Percentiles rank a stretch among this genome's conserved stretches.
Evolutionary conservation across 441 rosid genomes (phyloP).

Genomic region (Omphalea diandra): DNA sequence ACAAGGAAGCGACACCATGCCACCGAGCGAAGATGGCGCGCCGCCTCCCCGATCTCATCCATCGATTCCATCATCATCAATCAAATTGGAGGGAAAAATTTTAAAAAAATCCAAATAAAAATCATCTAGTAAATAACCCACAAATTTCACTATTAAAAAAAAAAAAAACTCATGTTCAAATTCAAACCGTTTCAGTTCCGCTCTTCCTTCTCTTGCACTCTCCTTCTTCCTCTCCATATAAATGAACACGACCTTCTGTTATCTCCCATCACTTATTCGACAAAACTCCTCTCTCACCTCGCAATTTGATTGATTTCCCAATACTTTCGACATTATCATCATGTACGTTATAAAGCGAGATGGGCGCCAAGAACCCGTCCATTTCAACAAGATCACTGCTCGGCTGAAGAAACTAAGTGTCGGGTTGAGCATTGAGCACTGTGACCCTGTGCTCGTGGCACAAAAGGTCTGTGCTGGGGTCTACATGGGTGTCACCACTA

Average conservation of each 20-base stretch:
- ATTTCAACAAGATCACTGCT: slow-evolving; percentile 74
- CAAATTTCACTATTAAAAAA: too few relatives aligned
- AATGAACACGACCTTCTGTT: neutral
- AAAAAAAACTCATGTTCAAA: neutral
- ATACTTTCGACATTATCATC: neutral
- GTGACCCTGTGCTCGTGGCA: slow-evolving; percentile 80
- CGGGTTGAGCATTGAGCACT: slow-evolving; percentile 69
- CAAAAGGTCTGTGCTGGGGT: slow-evolving; percentile 90
- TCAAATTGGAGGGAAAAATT: too few relatives aligned
- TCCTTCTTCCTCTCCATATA: slow-evolving; percentile 2
- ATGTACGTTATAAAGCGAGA: slow-evolving; percentile 85
- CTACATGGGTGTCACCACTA: slow-evolving; percentile 92
- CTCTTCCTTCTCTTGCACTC: slow-evolving; percentile 17
- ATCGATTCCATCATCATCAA: too few relatives aligned
- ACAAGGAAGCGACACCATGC: too few relatives aligned
- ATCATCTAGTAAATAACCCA: too few relatives aligned
- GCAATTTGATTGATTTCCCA: neutral
- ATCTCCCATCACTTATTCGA: slow-evolving; percentile 35
- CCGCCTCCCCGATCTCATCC: too few relatives aligned
- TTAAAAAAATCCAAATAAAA: too few relatives aligned
- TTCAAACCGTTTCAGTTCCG: neutral
- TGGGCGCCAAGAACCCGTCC: slow-evolving; percentile 72
- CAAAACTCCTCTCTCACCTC: slow-evolving; percentile 22
- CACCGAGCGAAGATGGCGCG: too few relatives aligned
- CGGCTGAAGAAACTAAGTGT: slow-evolving; percentile 78